A percentile compares a stretch with the other conserved stretches of the same genome.
Evolutionary conservation across 2,329 filamentous ascomycete species (phyloP).

Genomic region (Fragosphaeria purpurea): DNA sequence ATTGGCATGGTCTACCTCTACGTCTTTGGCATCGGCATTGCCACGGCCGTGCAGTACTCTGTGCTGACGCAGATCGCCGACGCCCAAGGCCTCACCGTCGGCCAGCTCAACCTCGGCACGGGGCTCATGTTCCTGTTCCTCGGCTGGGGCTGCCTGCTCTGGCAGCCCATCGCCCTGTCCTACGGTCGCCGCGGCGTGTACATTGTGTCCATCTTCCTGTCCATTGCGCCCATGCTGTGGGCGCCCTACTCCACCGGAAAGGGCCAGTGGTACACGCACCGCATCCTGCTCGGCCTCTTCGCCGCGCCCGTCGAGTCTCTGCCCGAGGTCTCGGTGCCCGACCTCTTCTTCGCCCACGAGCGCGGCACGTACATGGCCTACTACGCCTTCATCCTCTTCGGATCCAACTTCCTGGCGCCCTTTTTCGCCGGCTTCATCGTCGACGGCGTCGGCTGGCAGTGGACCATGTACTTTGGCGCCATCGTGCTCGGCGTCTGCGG

Average conservation of each 20-base stretch:
- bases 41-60: conserved; percentile 37
- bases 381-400: conserved; percentile 31
- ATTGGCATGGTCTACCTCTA: conserved; percentile 25
- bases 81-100: conserved; percentile 34
- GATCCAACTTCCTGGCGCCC: conserved; percentile 25
- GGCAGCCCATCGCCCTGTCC: conserved; percentile 36
- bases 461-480: conserved; percentile 42
- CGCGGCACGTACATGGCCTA: conserved; percentile 40
- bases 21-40: conserved; percentile 37
- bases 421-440: conserved; percentile 39
- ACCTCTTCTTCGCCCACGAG: conserved; percentile 48
- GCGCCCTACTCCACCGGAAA: conserved; percentile 23
- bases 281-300: conserved; percentile 21
- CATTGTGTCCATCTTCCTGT: conserved; percentile 17
- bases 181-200: conserved; percentile 26
- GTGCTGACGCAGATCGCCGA: conserved; percentile 36
- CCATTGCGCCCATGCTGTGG: conserved; percentile 25
- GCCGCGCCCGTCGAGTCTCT: conserved; percentile 34
- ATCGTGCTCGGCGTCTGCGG: conserved; percentile 40
- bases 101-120: conserved; percentile 36
- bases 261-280: not conserved
- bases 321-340: conserved; percentile 30
- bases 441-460: conserved; percentile 37
- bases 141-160: conserved; percentile 35
- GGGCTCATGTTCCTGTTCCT: conserved; percentile 36